A percentile compares a stretch with the other conserved stretches of the same genome.
Evolutionary conservation across 352 stramenopile genomes (phyloP).

Genomic region (Phytophthora cajani): DNA sequence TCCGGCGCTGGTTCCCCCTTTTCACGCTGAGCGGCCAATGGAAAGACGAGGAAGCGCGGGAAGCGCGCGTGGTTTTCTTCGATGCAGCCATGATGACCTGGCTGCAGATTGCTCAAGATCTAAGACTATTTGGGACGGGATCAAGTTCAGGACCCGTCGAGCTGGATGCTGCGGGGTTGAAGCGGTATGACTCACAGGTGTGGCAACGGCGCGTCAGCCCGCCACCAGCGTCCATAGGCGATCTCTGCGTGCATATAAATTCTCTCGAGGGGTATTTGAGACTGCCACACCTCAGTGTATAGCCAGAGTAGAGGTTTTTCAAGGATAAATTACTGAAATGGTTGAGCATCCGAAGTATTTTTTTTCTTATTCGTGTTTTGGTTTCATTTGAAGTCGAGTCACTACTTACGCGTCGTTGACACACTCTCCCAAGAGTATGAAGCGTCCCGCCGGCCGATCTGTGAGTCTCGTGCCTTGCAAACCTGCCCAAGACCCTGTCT

Average conservation of each 20-base stretch:
- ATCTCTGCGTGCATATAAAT: constrained; percentile 74
- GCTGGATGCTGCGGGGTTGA: constrained; percentile 36
- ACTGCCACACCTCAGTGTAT: constrained; percentile 61
- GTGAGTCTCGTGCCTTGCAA: neutral
- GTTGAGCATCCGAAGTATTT: neutral
- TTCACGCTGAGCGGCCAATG: constrained; percentile 20
- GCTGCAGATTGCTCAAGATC: constrained; percentile 62
- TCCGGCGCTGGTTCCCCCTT: constrained; percentile 52
- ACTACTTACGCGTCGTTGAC: neutral
- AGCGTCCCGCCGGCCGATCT: neutral
- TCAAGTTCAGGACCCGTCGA: neutral
- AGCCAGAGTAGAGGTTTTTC: constrained; percentile 9
- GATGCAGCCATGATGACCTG: constrained; percentile 66
- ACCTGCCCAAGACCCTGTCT: neutral
- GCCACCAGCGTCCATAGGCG: constrained; percentile 50
- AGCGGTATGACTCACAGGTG: constrained; percentile 69
- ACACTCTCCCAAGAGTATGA: neutral
- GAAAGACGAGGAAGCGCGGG: constrained; percentile 19
- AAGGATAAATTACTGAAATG: no score
- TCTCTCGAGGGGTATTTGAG: constrained; percentile 62
- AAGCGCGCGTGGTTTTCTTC: constrained; percentile 62
- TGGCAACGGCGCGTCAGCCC: constrained; percentile 71
- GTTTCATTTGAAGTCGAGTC: neutral
- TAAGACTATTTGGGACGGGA: constrained; percentile 41
- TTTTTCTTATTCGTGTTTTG: neutral